phyloP scores from a whole-genome alignment of 164 flowering plant genomes.

The Amborella trichopoda region DNA sequence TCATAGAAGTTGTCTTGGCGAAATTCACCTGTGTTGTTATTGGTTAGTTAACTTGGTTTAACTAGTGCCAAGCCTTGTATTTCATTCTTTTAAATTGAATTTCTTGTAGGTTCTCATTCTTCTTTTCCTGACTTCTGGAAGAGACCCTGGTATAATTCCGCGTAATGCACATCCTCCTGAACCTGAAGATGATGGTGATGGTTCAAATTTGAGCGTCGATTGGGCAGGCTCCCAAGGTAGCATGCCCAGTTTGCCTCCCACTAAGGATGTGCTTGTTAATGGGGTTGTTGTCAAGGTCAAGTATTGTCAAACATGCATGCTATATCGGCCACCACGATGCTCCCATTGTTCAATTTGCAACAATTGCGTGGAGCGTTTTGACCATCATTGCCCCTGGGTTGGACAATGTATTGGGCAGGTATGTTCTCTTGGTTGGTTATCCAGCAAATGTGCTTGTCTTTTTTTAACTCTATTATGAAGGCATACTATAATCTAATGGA shows the following conservation, averaged over 20 bases:
- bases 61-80: slow-evolving; percentile 1
- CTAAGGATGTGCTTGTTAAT: slow-evolving; percentile 50
- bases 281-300: slow-evolving; percentile 44
- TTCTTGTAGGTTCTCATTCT: slow-evolving; percentile 28
- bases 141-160: slow-evolving; percentile 64
- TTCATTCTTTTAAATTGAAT: slow-evolving; percentile 4
- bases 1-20: too few relatives aligned
- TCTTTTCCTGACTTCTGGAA: slow-evolving; percentile 45
- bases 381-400: slow-evolving; percentile 88
- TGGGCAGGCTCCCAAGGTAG: slow-evolving; percentile 18
- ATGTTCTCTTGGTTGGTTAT: slow-evolving; percentile 2
- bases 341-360: slow-evolving; percentile 77
- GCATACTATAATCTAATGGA: too few relatives aligned
- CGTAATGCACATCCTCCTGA: slow-evolving; percentile 51
- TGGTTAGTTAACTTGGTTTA: neutral
- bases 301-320: slow-evolving; percentile 66
- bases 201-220: slow-evolving; percentile 12
- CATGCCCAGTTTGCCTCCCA: slow-evolving; percentile 28
- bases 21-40: neutral
- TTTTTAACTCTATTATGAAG: too few relatives aligned
- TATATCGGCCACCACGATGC: slow-evolving; percentile 73
- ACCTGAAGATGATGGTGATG: slow-evolving; percentile 26
- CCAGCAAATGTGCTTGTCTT: too few relatives aligned
- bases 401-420: slow-evolving; percentile 82
- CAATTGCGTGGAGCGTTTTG: slow-evolving; percentile 71